phyloP scores from a whole-genome alignment of 768 basidiomycete species.

The Dioszegia hungarica region DNA sequence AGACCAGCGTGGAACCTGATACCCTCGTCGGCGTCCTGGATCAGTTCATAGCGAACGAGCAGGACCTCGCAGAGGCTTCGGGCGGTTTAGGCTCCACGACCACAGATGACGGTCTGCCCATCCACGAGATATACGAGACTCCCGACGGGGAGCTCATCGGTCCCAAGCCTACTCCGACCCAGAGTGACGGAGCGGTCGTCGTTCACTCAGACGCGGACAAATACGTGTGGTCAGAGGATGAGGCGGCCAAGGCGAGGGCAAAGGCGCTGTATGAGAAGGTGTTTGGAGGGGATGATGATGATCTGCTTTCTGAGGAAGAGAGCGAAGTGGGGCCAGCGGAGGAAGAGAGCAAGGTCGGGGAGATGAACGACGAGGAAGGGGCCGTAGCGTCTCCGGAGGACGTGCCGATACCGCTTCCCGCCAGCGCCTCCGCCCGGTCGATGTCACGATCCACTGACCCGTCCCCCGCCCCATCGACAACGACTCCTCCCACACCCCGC shows the following conservation, averaged over 20 bases:
- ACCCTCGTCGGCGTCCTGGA: conserved; percentile 4
- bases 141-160: conserved; percentile 24
- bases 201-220: neutral
- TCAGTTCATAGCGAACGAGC: neutral
- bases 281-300: conserved; percentile 20
- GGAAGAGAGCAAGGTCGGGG: neutral
- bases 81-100: neutral
- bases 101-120: conserved; percentile 39
- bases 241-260: conserved; percentile 21
- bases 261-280: conserved; percentile 16
- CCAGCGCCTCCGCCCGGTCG: too few species aligned
- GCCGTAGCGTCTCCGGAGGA: neutral
- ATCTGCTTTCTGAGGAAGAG: conserved; percentile 15
- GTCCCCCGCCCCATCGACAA: conserved; percentile 5
- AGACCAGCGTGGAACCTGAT: neutral
- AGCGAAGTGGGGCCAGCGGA: conserved; percentile 7
- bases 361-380: neutral
- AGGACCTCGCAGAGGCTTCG: neutral
- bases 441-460: neutral
- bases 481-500: conserved; percentile 3
- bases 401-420: too few species aligned
- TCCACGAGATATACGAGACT: conserved; percentile 38
- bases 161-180: conserved; percentile 10
- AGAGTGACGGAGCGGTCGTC: neutral
- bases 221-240: conserved; percentile 24